These are phyloP conservation scores for Physcomitrellopsis africana DNA, from an alignment of 225 moss, liverwort and hornwort genomes.

Conservation along the genomic window DNA sequence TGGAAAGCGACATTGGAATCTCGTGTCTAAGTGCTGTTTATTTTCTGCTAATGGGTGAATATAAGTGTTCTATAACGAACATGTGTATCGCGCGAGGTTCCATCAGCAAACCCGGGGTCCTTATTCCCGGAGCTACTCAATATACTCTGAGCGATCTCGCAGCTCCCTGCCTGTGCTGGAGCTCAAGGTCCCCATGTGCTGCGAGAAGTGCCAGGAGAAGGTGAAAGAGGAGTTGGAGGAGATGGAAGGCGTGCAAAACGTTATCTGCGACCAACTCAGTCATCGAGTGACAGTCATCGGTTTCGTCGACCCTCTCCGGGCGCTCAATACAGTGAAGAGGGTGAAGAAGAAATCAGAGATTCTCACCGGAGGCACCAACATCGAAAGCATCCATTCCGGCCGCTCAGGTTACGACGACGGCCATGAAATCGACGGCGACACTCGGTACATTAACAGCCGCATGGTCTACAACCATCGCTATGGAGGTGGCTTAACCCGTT, in stretches of 20 bases:
- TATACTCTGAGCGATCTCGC: conserved; percentile 19
- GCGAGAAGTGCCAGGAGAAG: conserved; percentile 42
- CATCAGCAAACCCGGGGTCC: conserved; percentile 13
- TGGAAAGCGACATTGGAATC: no score
- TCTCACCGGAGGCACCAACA: conserved; percentile 20
- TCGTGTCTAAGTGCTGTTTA: no score
- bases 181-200: conserved; percentile 50
- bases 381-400: background rate
- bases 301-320: conserved; percentile 36
- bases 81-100: conserved; percentile 17
- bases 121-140: conserved; percentile 28
- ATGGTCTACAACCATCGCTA: conserved; percentile 32
- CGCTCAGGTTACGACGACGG: background rate
- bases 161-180: conserved; percentile 26
- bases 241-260: conserved; percentile 40
- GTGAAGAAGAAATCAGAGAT: conserved; percentile 45
- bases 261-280: conserved; percentile 41
- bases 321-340: conserved; percentile 36
- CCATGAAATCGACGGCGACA: background rate
- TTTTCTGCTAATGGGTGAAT: background rate
- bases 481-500: conserved; percentile 26
- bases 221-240: conserved; percentile 45
- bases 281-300: conserved; percentile 45
- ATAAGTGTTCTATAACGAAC: conserved; percentile 29
- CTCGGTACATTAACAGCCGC: conserved; percentile 29